Evolutionary conservation across 352 stramenopile species (phyloP), one percentile per base, ranked within the genome.

Genomic region (Pythium sukuiense): DNA sequence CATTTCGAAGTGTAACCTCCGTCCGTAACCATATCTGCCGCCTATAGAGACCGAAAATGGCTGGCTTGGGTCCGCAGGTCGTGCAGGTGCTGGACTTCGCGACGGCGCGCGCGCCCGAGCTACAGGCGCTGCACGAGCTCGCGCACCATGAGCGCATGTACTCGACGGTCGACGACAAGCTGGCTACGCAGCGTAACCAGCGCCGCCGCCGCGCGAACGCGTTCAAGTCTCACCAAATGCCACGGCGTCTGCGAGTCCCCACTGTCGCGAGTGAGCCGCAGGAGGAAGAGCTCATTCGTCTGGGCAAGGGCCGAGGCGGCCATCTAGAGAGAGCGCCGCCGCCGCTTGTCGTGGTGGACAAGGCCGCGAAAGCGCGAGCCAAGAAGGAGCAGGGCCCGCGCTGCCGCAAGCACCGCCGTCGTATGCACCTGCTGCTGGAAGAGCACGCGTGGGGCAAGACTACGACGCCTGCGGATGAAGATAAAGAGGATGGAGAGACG

Each of bases 81-180:
- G 58, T 90, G 49, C 81, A 92, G 67, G 86, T 94, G 81, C 83
- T 94, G 33, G 80, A 92, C 35, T 92, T 94, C 57, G 83, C 86
- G 24, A 74, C 66, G 35, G 79, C 80, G 37, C 85, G 85, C 32
- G 85, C 83, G 41, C 79, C 80, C 8, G 85, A 94, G 78, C 82
- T 94, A 9, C 77, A 88, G 65, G 81, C 83, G 56, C 74, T 94
- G 45, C 79, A 91, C 8, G 83, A 92, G 45, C 39, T 87, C 2
- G 77, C 83, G 11, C 77, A 81, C 20, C 67, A 79, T 33, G 49
- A 54, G 14, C 33, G 58, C 1, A 43, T 87, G 16, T 16, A 39
- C 0, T 58, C 64, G 20, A 37, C 45, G 0, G 72, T 61, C 2
- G 82, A 87, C n/a, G 61, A 24, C 7, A 91, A 91, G 74, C 58